phyloP scores from a whole-genome alignment of 352 stramenopile genomes.

The Vaucheria bursata region DNA sequence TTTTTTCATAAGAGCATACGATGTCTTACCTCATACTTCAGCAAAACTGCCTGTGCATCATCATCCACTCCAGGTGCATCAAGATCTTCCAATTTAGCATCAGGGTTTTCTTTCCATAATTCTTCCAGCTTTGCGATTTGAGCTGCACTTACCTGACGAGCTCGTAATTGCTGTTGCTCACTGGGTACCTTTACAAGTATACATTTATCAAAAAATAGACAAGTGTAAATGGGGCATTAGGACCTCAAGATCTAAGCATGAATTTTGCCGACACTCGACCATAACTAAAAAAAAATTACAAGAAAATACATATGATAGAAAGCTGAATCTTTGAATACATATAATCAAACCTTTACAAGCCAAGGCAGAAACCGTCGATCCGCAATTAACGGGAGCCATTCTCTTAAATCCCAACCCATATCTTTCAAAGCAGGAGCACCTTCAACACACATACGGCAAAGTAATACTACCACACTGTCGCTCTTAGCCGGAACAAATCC shows the following conservation, averaged over 20 bases:
- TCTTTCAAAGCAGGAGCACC: constrained; percentile 59
- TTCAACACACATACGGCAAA: constrained; percentile 94
- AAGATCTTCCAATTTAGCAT: constrained; percentile 89
- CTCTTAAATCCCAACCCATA: constrained; percentile 97
- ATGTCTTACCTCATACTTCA: constrained; percentile 71
- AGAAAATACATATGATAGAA: too few relatives aligned
- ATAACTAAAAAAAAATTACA: too few relatives aligned
- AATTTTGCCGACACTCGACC: too few relatives aligned
- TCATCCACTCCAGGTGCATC: constrained; percentile 72
- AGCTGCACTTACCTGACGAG: constrained; percentile 80
- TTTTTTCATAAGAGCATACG: too few relatives aligned
- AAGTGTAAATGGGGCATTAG: too few relatives aligned
- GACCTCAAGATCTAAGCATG: too few relatives aligned
- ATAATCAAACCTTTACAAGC: constrained; percentile 81
- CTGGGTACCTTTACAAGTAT: neutral
- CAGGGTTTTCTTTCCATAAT: constrained; percentile 91
- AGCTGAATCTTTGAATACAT: neutral
- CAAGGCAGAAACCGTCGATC: constrained; percentile 91
- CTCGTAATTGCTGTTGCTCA: constrained; percentile 63
- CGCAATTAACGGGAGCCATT: constrained; percentile 96
- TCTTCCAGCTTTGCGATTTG: constrained; percentile 76
- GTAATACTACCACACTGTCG: constrained; percentile 89
- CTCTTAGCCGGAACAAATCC: constrained; percentile 95
- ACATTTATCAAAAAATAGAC: too few relatives aligned
- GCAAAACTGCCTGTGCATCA: constrained; percentile 62